These are phyloP conservation scores for Leishmania aethiopica DNA, from an alignment of 208 protist genomes.

Conservation along the genomic window DNA sequence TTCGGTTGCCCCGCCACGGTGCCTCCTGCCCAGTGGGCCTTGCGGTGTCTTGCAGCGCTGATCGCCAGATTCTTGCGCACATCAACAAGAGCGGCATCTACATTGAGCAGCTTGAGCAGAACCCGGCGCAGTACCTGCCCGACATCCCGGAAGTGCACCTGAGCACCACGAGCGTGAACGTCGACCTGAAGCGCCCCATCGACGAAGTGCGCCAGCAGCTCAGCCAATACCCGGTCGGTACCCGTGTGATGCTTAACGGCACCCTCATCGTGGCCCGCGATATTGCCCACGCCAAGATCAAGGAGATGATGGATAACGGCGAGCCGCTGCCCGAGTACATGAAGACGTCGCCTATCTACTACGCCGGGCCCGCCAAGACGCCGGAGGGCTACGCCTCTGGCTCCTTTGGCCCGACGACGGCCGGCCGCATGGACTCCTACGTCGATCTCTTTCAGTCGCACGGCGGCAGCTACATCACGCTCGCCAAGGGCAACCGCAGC, in stretches of 20 bases:
- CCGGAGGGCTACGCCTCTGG: slow-evolving; percentile 92
- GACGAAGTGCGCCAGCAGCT: slow-evolving; percentile 79
- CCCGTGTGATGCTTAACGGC: slow-evolving; percentile 93
- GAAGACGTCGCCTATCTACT: slow-evolving; percentile 96
- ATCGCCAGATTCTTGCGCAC: slow-evolving; percentile 95
- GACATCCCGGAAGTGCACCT: slow-evolving; percentile 54
- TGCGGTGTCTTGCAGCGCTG: slow-evolving; percentile 96
- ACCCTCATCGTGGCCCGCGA: slow-evolving; percentile 97
- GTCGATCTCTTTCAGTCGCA: slow-evolving; percentile 93
- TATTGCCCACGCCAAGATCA: slow-evolving; percentile 97
- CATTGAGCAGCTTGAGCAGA: slow-evolving; percentile 93
- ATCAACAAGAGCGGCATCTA: slow-evolving; percentile 95
- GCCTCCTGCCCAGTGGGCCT: slow-evolving; percentile 94
- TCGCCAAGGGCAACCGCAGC: slow-evolving; percentile 97
- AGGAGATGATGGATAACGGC: slow-evolving; percentile 87
- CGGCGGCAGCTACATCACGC: slow-evolving; percentile 92
- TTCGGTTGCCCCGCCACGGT: slow-evolving; percentile 92
- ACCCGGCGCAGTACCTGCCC: slow-evolving; percentile 94
- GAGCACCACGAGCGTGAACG: slow-evolving; percentile 58
- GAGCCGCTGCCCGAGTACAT: slow-evolving; percentile 92
- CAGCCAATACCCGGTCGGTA: slow-evolving; percentile 86
- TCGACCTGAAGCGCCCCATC: slow-evolving; percentile 94
- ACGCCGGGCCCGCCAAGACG: slow-evolving; percentile 97
- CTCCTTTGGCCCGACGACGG: slow-evolving; percentile 98
- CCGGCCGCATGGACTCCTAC: slow-evolving; percentile 97